Evolutionary conservation across 2,329 filamentous ascomycete genomes (phyloP).

Genomic region (Aspergillus unguis): DNA sequence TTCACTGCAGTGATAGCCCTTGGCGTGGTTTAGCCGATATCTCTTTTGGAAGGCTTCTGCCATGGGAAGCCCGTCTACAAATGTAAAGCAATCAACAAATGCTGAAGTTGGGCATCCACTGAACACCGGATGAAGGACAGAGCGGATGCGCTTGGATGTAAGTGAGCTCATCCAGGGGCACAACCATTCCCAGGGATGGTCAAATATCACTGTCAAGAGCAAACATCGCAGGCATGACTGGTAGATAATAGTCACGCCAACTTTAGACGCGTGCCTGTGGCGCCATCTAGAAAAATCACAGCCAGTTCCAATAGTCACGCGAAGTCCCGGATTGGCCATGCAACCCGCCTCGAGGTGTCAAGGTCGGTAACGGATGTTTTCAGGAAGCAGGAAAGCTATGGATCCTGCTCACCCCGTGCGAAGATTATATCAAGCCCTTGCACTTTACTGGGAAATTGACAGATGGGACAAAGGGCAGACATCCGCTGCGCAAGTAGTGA

Average conservation of each 20-base stretch:
- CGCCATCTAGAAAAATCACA: too few species aligned
- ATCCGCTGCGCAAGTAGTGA: not conserved
- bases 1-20: too few species aligned
- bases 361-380: not conserved
- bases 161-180: not conserved
- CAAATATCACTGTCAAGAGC: not conserved
- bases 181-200: not conserved
- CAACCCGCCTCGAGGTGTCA: not conserved
- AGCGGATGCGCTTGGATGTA: not conserved
- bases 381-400: not conserved
- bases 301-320: not conserved
- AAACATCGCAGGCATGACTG: too few species aligned
- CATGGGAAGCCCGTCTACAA: constrained; percentile 37
- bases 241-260: too few species aligned
- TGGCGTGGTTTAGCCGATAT: too few species aligned
- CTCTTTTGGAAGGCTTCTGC: constrained; percentile 11
- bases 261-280: too few species aligned
- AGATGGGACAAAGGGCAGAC: constrained; percentile 6
- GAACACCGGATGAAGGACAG: not conserved
- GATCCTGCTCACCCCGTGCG: not conserved
- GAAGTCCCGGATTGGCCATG: not conserved
- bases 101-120: constrained; percentile 1
- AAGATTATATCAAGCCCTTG: not conserved
- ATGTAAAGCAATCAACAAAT: constrained; percentile 16
- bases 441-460: constrained; percentile 11